Base-by-base conservation (phyloP, 805 yeast species). In the Nematodospora valgi region DNA sequence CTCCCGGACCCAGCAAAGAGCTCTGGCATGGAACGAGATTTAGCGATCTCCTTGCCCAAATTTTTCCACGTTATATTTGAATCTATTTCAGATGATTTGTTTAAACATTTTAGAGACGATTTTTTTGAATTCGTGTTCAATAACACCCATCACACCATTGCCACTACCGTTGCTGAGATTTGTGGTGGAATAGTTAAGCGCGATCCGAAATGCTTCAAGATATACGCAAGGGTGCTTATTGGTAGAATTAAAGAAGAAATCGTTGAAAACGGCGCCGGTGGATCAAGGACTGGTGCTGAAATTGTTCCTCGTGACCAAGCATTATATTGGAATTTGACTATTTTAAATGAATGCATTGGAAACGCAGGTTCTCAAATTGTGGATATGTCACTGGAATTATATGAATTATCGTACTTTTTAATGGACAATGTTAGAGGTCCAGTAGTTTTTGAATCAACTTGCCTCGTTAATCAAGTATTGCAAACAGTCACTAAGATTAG, bases 211-310 rank as follows among this genome's bases (percentile, higher is more conserved):
- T 46, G 52, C 4, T 72, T 80, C 41, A 59, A 67, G 1, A 57
- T 54, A 28, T 54, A 76, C 18, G 68, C 73, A 23, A 54, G 63
- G 0, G 48, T 66, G n/a, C 56, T 83, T 13, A 59, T 70, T 31
- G 65, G 64, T 4, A 71, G 71, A 34, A 78, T 89, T 17, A 63
- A 68, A 23, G 76, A 71, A 22, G 95, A 91, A 51, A 68, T 91
- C 14, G 62, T 63, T 8, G 86, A 80, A 44, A 84, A 89, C 44
- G 83, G 78, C 3, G 97, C 97, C 0, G 98, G 97, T 3, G 59
- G 74, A 1, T 64, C 80, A 0, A 72, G 96, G 53, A 72, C 77
- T 4, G 76, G 82, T 0, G 64, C 72, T 5, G 89, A 83, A 20
- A 68, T 83, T 17, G 68, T 79, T 18, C 85, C 85, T n/a, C 71